Percentiles rank a stretch among this genome's conserved stretches.
phyloP scores from a whole-genome alignment of 2,329 filamentous ascomycete species.

The Monilinia polystroma region DNA sequence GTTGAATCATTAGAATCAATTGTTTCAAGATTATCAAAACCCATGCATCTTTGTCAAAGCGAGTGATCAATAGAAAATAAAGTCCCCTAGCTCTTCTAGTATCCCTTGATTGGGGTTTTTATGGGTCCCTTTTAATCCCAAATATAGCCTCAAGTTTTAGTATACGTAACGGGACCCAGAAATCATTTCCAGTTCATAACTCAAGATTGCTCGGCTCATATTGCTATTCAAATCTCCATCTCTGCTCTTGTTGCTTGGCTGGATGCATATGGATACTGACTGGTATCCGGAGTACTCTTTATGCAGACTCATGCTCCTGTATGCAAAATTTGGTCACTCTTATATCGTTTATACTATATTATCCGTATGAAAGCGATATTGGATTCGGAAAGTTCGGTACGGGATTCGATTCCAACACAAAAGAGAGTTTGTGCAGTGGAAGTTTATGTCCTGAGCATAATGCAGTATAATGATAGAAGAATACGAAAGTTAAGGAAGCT shows the following conservation, averaged over 20 bases:
- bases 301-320: not conserved
- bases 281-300: not conserved
- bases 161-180: not conserved
- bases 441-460: not conserved
- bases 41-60: not conserved
- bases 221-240: not conserved
- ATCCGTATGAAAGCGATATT: not conserved
- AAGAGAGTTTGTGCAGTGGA: not conserved
- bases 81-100: not conserved
- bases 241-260: not conserved
- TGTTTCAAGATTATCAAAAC: not conserved
- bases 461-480: not conserved
- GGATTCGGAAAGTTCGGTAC: no score
- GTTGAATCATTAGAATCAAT: not conserved
- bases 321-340: not conserved
- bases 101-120: not conserved
- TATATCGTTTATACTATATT: no score
- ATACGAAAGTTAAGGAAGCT: not conserved
- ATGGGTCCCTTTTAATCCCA: not conserved
- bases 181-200: slow-evolving; percentile 9
- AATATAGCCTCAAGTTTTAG: not conserved
- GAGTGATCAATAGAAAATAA: not conserved
- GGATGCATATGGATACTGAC: not conserved
- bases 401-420: not conserved
- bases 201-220: not conserved